phyloP scores from a whole-genome alignment of 805 yeast species.

The Nakazawaea wickerhamii region DNA sequence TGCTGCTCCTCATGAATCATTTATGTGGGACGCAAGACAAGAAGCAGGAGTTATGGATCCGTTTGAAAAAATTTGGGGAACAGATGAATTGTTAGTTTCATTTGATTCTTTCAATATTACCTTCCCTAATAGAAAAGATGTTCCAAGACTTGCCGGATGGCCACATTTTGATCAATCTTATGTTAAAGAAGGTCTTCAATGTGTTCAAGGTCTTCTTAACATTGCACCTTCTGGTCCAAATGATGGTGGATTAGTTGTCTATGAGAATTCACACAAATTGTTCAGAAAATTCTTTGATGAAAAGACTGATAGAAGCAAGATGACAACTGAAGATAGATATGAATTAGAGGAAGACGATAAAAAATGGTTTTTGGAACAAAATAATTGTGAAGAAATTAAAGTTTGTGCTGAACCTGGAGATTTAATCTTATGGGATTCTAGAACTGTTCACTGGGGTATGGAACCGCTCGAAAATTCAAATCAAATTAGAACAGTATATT shows the following conservation, averaged over 20 bases:
- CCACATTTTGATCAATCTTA: conserved; percentile 31
- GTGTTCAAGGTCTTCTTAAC: conserved; percentile 29
- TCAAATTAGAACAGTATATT: conserved; percentile 23
- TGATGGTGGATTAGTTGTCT: conserved; percentile 29
- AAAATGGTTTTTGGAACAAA: conserved; percentile 20
- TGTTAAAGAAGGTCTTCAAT: conserved; percentile 22
- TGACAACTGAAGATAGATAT: conserved; percentile 20
- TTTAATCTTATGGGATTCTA: conserved; percentile 29
- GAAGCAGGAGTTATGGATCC: conserved; percentile 22
- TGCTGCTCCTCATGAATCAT: conserved; percentile 24
- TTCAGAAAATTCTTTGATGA: conserved; percentile 21
- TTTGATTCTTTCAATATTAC: conserved; percentile 27
- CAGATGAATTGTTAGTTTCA: conserved; percentile 26
- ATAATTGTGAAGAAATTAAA: conserved; percentile 24
- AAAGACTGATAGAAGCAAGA: conserved; percentile 14
- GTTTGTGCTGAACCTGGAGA: conserved; percentile 28
- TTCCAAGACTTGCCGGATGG: conserved; percentile 20
- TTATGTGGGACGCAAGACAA: conserved; percentile 28
- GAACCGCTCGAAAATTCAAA: conserved; percentile 21
- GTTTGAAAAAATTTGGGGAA: conserved; percentile 25
- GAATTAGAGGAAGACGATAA: conserved; percentile 17
- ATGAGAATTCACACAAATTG: conserved; percentile 20
- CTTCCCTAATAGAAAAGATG: conserved; percentile 21
- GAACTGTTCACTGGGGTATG: conserved; percentile 27
- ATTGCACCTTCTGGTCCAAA: conserved; percentile 20